Conservation (phyloP, 1,139 yeast species). For the Scheffersomyces quercinus region DNA sequence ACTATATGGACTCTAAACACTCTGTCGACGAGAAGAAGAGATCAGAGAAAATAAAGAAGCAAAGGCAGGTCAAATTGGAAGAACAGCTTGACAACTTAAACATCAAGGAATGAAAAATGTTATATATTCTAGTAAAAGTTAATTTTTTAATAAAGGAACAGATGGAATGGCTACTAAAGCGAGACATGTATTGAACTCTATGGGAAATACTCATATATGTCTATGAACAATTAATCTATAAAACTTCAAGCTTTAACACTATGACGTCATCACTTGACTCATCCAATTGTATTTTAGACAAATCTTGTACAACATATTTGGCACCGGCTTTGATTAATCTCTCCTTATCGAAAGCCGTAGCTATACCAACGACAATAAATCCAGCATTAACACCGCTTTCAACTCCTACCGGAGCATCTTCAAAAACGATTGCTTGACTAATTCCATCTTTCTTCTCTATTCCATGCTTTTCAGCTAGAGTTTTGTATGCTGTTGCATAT, state of each 20-base stretch:
- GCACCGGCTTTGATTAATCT: constrained; percentile 20
- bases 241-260: neutral
- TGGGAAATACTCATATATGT: no score
- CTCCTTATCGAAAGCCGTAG: constrained; percentile 19
- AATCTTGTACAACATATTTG: constrained; percentile 17
- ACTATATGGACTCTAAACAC: constrained; percentile 12
- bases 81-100: constrained; percentile 13
- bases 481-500: constrained; percentile 14
- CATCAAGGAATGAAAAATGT: constrained; percentile 2
- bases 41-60: constrained; percentile 15
- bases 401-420: constrained; percentile 24
- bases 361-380: constrained; percentile 20
- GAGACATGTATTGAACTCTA: no score
- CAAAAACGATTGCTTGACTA: constrained; percentile 18
- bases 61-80: constrained; percentile 13
- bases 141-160: no score
- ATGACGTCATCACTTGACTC: neutral
- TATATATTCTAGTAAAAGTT: no score
- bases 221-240: no score
- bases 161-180: no score
- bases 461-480: constrained; percentile 6
- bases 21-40: constrained; percentile 13
- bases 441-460: constrained; percentile 1
- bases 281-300: constrained; percentile 10
- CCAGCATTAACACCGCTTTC: constrained; percentile 21